Evolutionary conservation across 179 eudicot species (phyloP).

Genomic region (Carnegiea gigantea): DNA sequence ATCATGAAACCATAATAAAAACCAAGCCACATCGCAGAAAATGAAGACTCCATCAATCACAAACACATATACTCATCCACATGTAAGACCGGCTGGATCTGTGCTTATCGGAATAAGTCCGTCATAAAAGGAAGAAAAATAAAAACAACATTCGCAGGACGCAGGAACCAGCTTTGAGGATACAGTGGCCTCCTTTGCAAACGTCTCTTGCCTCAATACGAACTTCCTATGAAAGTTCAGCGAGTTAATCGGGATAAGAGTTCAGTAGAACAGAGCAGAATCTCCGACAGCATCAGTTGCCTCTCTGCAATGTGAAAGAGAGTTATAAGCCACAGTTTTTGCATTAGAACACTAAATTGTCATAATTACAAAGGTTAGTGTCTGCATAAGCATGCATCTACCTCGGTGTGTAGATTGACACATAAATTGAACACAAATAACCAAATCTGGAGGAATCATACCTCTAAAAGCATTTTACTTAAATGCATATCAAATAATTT

Average conservation of each 20-base stretch:
- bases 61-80: conserved; percentile 14
- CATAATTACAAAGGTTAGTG: background rate
- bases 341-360: background rate
- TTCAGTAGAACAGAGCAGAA: background rate
- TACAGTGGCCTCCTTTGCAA: conserved; percentile 22
- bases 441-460: too few relatives aligned
- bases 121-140: background rate
- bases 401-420: too few relatives aligned
- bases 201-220: conserved; percentile 30
- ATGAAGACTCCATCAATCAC: background rate
- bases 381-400: too few relatives aligned
- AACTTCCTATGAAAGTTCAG: conserved; percentile 8
- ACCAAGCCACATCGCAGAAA: background rate
- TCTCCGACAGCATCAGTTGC: conserved; percentile 15
- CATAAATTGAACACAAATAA: too few relatives aligned
- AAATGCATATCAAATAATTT: too few relatives aligned
- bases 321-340: background rate
- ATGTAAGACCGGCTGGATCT: background rate
- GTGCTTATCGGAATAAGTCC: background rate
- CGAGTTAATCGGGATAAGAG: background rate
- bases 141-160: conserved; percentile 32
- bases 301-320: conserved; percentile 20
- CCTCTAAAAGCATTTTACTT: too few relatives aligned
- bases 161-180: conserved; percentile 23
- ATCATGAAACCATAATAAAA: background rate